These are phyloP conservation scores for Endogone sp. DNA, from an alignment of 192 early-diverging fungal species.

Conservation along the genomic window DNA sequence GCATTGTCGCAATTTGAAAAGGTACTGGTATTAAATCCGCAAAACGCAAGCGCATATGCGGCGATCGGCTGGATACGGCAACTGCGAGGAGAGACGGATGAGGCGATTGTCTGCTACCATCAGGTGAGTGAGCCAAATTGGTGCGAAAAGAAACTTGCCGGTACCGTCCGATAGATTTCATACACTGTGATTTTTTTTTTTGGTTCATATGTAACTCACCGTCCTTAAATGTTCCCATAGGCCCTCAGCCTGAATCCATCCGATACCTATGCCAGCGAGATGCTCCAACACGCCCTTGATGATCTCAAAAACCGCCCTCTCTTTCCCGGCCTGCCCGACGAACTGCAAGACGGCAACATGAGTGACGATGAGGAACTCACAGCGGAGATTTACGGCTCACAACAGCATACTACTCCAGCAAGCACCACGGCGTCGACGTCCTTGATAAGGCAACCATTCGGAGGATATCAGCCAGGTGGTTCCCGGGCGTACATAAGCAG, in stretches of 20 bases:
- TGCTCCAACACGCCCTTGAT: constrained; percentile 34
- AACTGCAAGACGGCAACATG: background rate
- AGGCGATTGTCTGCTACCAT: constrained; percentile 57
- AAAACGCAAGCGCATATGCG: constrained; percentile 39
- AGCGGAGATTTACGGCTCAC: background rate
- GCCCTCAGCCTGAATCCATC: constrained; percentile 29
- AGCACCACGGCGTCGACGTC: background rate
- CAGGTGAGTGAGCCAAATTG: no score
- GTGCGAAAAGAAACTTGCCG: no score
- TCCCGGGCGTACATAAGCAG: background rate
- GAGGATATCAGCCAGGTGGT: background rate
- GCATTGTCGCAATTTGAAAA: constrained; percentile 38
- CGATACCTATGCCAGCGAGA: constrained; percentile 33
- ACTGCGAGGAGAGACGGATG: constrained; percentile 35
- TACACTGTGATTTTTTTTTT: background rate
- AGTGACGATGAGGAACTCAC: background rate
- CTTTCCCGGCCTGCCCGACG: background rate
- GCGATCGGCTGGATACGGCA: constrained; percentile 58
- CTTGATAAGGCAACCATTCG: background rate
- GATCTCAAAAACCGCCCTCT: constrained; percentile 8
- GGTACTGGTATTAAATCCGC: constrained; percentile 30
- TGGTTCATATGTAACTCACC: background rate
- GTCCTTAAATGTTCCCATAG: constrained; percentile 5
- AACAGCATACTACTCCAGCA: background rate
- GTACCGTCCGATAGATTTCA: no score